Evolutionary conservation across 805 yeast genomes (phyloP), one percentile per base, ranked within the genome.

Genomic region (Spencermartinsiella europaea): DNA sequence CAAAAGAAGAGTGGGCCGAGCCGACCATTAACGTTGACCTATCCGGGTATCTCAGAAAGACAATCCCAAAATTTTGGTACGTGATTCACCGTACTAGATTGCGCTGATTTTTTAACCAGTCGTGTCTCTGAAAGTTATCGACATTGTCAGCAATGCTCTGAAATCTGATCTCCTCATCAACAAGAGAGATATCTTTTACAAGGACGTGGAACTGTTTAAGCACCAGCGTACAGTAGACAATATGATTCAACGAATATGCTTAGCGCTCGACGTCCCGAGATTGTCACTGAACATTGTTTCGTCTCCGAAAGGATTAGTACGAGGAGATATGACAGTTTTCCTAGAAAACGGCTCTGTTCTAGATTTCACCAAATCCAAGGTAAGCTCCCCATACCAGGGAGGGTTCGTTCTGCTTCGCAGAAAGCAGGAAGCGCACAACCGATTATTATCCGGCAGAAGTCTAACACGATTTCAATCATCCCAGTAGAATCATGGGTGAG

Each of bases 151-250:
- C n/a, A 48, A 41, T 1, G 57, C 54, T 25, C 42, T 65, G 20
- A 15, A 20, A 3, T 37, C 31, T 0, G 47, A 44, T 8, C 44
- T 47, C 25, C 36, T 54, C 3, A 53, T 55, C 14, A 69, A 85
- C 1, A 69, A 70, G 44, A 64, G 89, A 50, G 86, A 81, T 52
- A 47, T 82, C 0, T 82, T 68, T 63, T 82, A 82, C 59, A 69
- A 68, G 42, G 80, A 81, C 55, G 83, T 79, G 2, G 63, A 62
- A 15, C 54, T 81, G 16, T 83, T 79, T 58, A 50, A 59, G 16
- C 57, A 53, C 2, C 88, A 82, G 55, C 12, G 52, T 0, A 55
- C 50, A 3, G 75, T 77, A 1, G 72, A 74, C 43, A 46, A 57
- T 2, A 56, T 67, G 1, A 48, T 82, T 1, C 71, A 68, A 14